A percentile compares a stretch with the other conserved stretches of the same genome.
phyloP scores from a whole-genome alignment of 75 land plant species.

The Sequoiadendron giganteum region DNA sequence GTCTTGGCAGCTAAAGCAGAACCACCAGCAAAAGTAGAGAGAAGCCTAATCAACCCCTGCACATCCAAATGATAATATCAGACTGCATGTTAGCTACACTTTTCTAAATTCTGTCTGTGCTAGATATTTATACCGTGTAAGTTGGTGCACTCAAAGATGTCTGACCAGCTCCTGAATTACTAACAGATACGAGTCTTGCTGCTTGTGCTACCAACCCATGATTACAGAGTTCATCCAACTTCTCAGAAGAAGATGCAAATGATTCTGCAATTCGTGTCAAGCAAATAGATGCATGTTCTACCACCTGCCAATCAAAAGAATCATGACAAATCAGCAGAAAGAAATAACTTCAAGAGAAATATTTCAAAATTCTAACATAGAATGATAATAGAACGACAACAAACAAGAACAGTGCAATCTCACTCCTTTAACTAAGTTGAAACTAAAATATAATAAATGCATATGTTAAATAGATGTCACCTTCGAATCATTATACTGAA shows the following conservation, averaged over 20 bases:
- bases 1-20: conserved; percentile 55
- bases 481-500: conserved; percentile 68
- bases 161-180: conserved; percentile 24
- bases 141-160: conserved; percentile 36
- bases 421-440: not conserved
- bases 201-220: conserved; percentile 53
- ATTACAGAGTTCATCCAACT: conserved; percentile 63
- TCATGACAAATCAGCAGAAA: not conserved
- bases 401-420: not conserved
- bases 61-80: conserved; percentile 5
- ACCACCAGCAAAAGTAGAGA: conserved; percentile 53
- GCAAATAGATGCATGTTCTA: conserved; percentile 56
- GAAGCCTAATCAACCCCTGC: conserved; percentile 63
- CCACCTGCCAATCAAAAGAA: conserved; percentile 40
- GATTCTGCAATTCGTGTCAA: conserved; percentile 55
- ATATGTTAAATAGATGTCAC: conserved; percentile 17
- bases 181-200: conserved; percentile 37
- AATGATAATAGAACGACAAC: not conserved
- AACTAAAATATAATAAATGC: not conserved
- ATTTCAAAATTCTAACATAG: not conserved
- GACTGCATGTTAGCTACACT: not conserved
- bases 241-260: conserved; percentile 43
- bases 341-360: not conserved
- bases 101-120: not conserved
- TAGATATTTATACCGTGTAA: conserved; percentile 36